Conservation (phyloP, 139 green algal species). For the Chlamydomonas sphaeroides region DNA sequence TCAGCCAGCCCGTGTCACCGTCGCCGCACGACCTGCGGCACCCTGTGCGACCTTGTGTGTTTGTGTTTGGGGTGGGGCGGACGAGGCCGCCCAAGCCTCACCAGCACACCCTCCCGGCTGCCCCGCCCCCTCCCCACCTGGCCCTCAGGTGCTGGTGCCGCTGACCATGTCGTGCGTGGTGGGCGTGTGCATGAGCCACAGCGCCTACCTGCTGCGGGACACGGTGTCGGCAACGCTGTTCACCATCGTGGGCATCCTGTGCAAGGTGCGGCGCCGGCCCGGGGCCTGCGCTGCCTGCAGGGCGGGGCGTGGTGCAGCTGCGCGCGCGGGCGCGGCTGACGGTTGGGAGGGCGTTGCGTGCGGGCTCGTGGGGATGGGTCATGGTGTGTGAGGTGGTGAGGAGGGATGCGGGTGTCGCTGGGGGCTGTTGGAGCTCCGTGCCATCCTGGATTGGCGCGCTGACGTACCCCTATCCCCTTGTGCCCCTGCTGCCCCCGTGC, state of each 20-base stretch:
- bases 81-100: too few species aligned
- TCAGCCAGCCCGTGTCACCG: too few species aligned
- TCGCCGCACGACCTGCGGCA: too few species aligned
- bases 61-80: too few species aligned
- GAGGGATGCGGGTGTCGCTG: too few species aligned
- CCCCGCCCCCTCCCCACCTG: too few species aligned
- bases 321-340: background rate
- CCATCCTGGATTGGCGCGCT: background rate
- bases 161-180: slow-evolving; percentile 75
- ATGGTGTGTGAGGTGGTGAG: background rate
- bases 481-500: background rate
- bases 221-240: slow-evolving; percentile 79
- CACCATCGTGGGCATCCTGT: slow-evolving; percentile 88
- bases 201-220: slow-evolving; percentile 74
- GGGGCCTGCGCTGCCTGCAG: background rate
- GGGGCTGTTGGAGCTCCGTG: background rate
- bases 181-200: slow-evolving; percentile 65
- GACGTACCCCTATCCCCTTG: background rate
- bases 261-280: slow-evolving; percentile 69
- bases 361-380: background rate
- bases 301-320: background rate
- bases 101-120: too few species aligned
- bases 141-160: slow-evolving; percentile 19
- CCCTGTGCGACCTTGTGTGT: too few species aligned
- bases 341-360: background rate